Conservation (phyloP, 108 stramenopile genomes). For the Conticribra weissflogii region DNA sequence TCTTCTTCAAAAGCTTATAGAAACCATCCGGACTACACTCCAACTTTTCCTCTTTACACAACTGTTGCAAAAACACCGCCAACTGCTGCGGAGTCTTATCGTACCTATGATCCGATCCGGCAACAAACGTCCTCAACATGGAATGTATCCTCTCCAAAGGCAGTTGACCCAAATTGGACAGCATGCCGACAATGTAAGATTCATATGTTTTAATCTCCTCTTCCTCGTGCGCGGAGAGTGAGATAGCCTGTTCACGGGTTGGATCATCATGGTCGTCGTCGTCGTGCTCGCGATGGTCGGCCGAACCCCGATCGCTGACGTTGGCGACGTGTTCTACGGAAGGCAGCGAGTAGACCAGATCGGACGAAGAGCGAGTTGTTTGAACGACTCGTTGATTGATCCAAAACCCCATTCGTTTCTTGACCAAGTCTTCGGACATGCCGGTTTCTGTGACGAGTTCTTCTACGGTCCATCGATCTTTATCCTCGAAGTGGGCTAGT, state of each 20-base stretch:
- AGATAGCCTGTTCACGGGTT: constrained; percentile 60
- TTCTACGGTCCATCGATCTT: constrained; percentile 64
- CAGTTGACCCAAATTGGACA: constrained; percentile 80
- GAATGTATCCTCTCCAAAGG: constrained; percentile 86
- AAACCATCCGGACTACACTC: constrained; percentile 88
- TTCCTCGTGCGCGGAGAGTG: constrained; percentile 74
- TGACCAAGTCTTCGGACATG: constrained; percentile 67
- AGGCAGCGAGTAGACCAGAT: constrained; percentile 25
- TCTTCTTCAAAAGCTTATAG: constrained; percentile 81
- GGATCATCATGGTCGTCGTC: constrained; percentile 74
- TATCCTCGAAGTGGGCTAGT: constrained; percentile 91
- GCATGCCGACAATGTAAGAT: constrained; percentile 89
- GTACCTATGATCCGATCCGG: constrained; percentile 85
- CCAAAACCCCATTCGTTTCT: constrained; percentile 88
- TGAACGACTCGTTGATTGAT: constrained; percentile 81
- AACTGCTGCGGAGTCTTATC: constrained; percentile 85
- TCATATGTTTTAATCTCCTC: constrained; percentile 86
- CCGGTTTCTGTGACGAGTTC: constrained; percentile 79
- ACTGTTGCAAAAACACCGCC: constrained; percentile 70
- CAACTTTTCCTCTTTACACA: constrained; percentile 81
- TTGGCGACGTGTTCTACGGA: constrained; percentile 54
- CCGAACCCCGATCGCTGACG: constrained; percentile 48
- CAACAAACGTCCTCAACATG: constrained; percentile 89
- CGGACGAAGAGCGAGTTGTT: constrained; percentile 9
- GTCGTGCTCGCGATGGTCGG: too few species aligned